Evolutionary conservation across 2,329 filamentous ascomycete species (phyloP).

Genomic region (Venturia oleaginea): DNA sequence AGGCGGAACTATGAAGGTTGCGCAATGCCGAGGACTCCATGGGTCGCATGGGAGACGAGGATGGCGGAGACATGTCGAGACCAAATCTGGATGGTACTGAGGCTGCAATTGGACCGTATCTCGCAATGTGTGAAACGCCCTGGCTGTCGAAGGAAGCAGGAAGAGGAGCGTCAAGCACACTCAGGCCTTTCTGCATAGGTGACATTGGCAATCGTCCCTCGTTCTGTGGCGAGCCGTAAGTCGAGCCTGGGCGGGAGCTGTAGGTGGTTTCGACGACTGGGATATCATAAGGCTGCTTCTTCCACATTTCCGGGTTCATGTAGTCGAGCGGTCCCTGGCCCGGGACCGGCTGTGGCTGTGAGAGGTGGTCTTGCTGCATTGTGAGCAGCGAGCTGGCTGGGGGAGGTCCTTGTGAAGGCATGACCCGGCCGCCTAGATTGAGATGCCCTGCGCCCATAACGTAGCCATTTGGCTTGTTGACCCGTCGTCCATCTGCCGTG

Average conservation of each 20-base stretch:
- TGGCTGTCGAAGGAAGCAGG: slow-evolving; percentile 96
- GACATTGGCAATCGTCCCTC: slow-evolving; percentile 67
- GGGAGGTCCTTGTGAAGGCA: slow-evolving; percentile 50
- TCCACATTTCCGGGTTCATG: slow-evolving; percentile 23
- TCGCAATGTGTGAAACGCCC: slow-evolving; percentile 82
- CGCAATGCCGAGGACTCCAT: slow-evolving; percentile 56
- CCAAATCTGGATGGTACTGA: slow-evolving; percentile 90
- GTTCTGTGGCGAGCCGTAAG: slow-evolving; percentile 78
- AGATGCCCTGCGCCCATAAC: slow-evolving; percentile 48
- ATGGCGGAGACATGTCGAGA: slow-evolving; percentile 74
- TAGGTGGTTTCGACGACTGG: slow-evolving; percentile 50
- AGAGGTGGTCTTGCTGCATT: slow-evolving; percentile 46
- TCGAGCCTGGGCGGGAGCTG: slow-evolving; percentile 49
- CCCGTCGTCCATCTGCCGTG: slow-evolving; percentile 82
- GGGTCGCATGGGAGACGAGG: slow-evolving; percentile 49
- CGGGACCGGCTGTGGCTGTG: slow-evolving; percentile 10
- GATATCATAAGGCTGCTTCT: slow-evolving; percentile 35
- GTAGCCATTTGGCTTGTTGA: slow-evolving; percentile 58
- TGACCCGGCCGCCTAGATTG: slow-evolving; percentile 58
- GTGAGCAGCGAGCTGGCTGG: slow-evolving; percentile 64
- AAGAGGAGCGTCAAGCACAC: slow-evolving; percentile 84
- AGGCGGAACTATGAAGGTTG: slow-evolving; percentile 57
- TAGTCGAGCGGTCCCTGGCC: slow-evolving; percentile 10
- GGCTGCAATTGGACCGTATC: slow-evolving; percentile 81
- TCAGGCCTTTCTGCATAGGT: slow-evolving; percentile 64